Evolutionary conservation across 805 yeast species (phyloP), one percentile per base, ranked within the genome.

Genomic region (Millerozyma miso): DNA sequence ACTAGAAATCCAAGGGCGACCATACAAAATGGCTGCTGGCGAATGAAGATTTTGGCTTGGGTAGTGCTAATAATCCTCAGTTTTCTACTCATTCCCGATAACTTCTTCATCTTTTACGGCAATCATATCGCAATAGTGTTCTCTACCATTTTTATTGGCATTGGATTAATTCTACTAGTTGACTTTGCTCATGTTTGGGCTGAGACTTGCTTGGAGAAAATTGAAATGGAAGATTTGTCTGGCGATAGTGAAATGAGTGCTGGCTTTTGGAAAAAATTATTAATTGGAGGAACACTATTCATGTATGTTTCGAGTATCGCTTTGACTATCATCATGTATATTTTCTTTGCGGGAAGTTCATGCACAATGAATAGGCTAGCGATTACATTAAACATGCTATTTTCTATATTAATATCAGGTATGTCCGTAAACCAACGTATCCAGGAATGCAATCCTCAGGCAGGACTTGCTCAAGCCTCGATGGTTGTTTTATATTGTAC

Each of bases 111-210:
- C 13, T 74, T 84, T 55, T 93, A 95, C 81, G 97, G 99, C 1
- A 93, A 88, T 61, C 82, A 88, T 67, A 71, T 93, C 35, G 88
- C 97, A 4, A 84, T 90, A 23, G 65, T 88, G 4, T 83, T 88
- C 53, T 88, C 96, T 35, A 85, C 91, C 2, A 57, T 89, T 3
- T 93, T 93, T 65, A 77, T 91, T 31, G 81, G 93, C 13, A 87
- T 93, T 47, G 99, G 99, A 1, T 74, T 93, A 44, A 85, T 95
- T 12, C 71, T 93, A 39, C 69, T 93, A 38, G 97, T 93, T 26
- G 99, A 93, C 63, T 93, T 88, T 73, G 98, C 99, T 3, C 98
- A 93, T 63, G 91, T 91, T 52, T 93, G 97, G 97, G 97, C 98
- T 0, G 99, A 93, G 55, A 86, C 85, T 5, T 93, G 99, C 62